Base-by-base conservation (phyloP, 495 filamentous ascomycete species). In the Baudoinia panamericana region DNA sequence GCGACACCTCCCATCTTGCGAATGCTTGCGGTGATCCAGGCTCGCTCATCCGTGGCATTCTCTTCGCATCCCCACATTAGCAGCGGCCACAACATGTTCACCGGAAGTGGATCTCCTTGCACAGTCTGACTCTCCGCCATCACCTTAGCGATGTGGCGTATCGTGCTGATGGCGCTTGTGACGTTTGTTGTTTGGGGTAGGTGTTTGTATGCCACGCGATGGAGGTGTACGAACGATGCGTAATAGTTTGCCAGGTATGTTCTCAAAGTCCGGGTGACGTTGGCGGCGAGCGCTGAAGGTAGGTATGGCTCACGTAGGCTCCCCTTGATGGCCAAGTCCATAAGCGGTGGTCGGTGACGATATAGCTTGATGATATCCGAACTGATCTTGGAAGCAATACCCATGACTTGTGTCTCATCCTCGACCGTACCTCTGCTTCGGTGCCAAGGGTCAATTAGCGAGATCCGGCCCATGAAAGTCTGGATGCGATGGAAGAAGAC, bases 61-160 rank as follows among this genome's bases (percentile, higher is more conserved):
- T 63, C 58, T 51, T 66, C 63, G 28, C 50, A 57, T 15, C 60
- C 59, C 52, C 57, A 56, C 62, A 70, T 62, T 40, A 66, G 36
- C 26, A 65, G 45, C 3, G 61, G 60, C 60, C 62, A 64, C 20
- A 62, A 40, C 55, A 63, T 60, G 32, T 58, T 66, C 30, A 64
- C 62, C 20, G 60, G 60, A 13, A 63, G 50, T 28, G 57, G 45
- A 6, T 59, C 51, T 11, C 54, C 44, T 13, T 45, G n/a, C n/a
- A n/a, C n/a, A n/a, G n/a, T n/a, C n/a, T n/a, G n/a, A n/a, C n/a
- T 46, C 30, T 56, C 39, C 21, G 56, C 36, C 33, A 61, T 56
- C 36, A 61, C 34, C 24, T 44, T 47, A 25, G 60, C 56, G 7
- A 65, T 48, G 17, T 44, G 43, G 20, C 57, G 56, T 39, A 64